Evolutionary conservation across 208 protist species (phyloP).

Genomic region (Leishmania major): DNA sequence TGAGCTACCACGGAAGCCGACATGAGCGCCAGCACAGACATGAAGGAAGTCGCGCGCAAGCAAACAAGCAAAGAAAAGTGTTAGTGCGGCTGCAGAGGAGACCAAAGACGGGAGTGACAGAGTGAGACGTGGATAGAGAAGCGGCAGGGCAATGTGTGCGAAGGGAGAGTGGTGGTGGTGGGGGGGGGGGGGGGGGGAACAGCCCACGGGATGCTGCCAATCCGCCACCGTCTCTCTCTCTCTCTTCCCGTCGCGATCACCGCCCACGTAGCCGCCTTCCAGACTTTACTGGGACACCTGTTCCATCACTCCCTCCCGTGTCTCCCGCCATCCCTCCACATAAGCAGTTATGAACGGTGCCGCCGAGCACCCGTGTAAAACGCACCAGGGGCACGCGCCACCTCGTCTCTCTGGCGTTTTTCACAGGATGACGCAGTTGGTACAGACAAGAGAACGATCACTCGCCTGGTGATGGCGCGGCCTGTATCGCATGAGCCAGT

Average conservation of each 20-base stretch:
- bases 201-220: not conserved
- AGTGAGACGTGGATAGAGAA: not conserved
- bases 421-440: constrained; percentile 77
- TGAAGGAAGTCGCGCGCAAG: not conserved
- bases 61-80: not conserved
- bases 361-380: not conserved
- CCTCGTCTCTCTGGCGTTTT: not conserved
- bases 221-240: not conserved
- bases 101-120: not conserved
- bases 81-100: not conserved
- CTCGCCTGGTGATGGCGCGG: constrained; percentile 36
- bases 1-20: not conserved
- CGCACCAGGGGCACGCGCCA: not conserved
- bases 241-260: not conserved
- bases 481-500: constrained; percentile 91
- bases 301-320: not conserved
- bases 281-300: not conserved
- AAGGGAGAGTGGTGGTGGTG: not conserved
- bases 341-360: not conserved
- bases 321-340: constrained; percentile 30
- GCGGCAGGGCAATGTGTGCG: not conserved
- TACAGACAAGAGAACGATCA: constrained; percentile 29
- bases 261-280: not conserved
- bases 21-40: no score
- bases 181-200: not conserved